Conservation (phyloP, 148 eudicot species). For the Dysphania ambrosioides region DNA sequence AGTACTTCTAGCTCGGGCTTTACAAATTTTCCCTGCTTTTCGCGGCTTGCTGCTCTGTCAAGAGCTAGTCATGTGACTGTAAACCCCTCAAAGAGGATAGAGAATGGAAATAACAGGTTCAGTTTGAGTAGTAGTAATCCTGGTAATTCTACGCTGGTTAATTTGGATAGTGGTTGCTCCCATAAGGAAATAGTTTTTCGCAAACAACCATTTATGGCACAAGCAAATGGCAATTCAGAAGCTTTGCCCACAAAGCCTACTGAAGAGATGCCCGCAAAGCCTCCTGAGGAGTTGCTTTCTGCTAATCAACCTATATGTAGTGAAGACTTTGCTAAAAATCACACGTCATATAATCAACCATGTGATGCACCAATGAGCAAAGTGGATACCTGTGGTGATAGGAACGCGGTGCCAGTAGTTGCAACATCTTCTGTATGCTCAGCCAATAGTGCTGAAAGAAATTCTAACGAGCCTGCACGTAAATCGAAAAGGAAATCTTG, state of each 20-base stretch:
- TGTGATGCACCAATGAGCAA: constrained; percentile 26
- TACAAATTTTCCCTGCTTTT: constrained; percentile 63
- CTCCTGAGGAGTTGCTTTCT: constrained; percentile 27
- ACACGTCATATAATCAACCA: constrained; percentile 20
- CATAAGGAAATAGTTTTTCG: constrained; percentile 34
- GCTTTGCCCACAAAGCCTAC: constrained; percentile 29
- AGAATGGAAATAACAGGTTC: constrained; percentile 30
- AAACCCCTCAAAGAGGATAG: constrained; percentile 30
- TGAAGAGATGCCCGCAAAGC: constrained; percentile 31
- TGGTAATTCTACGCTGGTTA: constrained; percentile 24
- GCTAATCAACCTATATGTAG: constrained; percentile 13
- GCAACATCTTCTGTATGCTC: constrained; percentile 82
- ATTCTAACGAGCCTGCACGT: constrained; percentile 51
- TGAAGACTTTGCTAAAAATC: constrained; percentile 12
- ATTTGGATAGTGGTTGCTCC: constrained; percentile 25
- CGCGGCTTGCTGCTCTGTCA: constrained; percentile 49
- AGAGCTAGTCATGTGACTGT: constrained; percentile 39
- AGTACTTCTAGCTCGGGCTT: constrained; percentile 39
- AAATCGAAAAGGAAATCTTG: constrained; percentile 60
- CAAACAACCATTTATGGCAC: constrained; percentile 26
- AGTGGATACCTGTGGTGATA: constrained; percentile 37
- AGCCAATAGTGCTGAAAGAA: constrained; percentile 71
- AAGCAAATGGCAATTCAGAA: constrained; percentile 25
- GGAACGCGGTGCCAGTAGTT: constrained; percentile 45
- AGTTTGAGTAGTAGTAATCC: constrained; percentile 28